These are phyloP conservation scores for Microdochium trichocladiopsis DNA, from an alignment of 2,329 filamentous ascomycete species.

Conservation along the genomic window DNA sequence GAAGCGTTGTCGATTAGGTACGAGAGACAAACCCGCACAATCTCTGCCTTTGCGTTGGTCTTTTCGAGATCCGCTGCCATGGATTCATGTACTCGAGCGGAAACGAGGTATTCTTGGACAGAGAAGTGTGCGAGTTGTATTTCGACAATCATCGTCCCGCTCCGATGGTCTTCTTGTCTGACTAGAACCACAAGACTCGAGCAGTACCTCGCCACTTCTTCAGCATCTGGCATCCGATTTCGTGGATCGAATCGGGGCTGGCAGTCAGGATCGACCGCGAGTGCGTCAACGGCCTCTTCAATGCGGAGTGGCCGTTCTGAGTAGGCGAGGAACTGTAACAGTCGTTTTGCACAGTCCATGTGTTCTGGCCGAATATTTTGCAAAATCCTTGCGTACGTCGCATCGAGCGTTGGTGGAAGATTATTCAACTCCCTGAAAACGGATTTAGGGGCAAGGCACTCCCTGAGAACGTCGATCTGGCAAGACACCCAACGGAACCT, in stretches of 20 bases:
- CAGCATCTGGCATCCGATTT: conserved; percentile 13
- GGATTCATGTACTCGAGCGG: conserved; percentile 7
- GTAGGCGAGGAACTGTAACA: conserved; percentile 4
- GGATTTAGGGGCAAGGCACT: conserved; percentile 1
- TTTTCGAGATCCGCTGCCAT: conserved; percentile 4
- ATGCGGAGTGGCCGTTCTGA: conserved; percentile 15
- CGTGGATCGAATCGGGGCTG: conserved; percentile 13
- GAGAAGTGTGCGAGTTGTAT: conserved; percentile 21
- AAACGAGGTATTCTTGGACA: conserved; percentile 20
- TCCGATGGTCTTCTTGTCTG: conserved; percentile 2
- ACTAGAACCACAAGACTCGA: conserved; percentile 14
- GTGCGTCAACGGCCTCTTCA: conserved; percentile 16
- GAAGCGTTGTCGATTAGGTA: conserved; percentile 11
- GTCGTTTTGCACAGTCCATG: not conserved
- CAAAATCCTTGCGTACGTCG: conserved; percentile 5
- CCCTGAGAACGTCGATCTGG: conserved; percentile 10
- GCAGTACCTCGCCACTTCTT: conserved; percentile 14
- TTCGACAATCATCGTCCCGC: not conserved
- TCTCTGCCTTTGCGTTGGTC: conserved; percentile 5
- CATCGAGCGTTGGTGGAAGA: conserved; percentile 4
- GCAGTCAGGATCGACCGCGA: conserved; percentile 14
- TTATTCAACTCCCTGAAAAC: not conserved
- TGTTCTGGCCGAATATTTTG: not conserved
- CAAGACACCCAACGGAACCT: conserved; percentile 17
- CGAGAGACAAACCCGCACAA: conserved; percentile 13